Percentiles rank a stretch among this genome's conserved stretches.
Conservation (phyloP, 2,329 filamentous ascomycete genomes). For the Truncatella angustata region DNA sequence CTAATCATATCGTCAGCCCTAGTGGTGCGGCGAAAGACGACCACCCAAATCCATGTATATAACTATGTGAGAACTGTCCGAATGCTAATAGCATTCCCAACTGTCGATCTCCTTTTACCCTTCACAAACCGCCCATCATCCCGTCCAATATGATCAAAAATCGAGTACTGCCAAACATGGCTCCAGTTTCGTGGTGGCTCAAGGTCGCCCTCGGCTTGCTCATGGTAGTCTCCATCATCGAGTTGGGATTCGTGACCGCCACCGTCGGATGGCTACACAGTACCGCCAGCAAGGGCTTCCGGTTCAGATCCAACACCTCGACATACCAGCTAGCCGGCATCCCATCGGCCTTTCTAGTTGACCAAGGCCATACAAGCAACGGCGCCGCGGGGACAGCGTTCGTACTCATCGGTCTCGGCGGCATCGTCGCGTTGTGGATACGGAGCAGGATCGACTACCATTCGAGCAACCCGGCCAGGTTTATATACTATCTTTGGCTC, state of each 20-base stretch:
- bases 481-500: conserved; percentile 34
- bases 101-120: no score
- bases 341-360: conserved; percentile 31
- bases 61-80: no score
- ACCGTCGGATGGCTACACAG: conserved; percentile 37
- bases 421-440: conserved; percentile 28
- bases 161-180: no score
- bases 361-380: conserved; percentile 41
- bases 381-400: conserved; percentile 37
- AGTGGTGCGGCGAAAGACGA: no score
- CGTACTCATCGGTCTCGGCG: conserved; percentile 31
- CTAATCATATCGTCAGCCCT: no score
- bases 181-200: conserved; percentile 13
- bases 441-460: conserved; percentile 21
- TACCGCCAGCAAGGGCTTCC: conserved; percentile 25
- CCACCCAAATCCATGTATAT: no score
- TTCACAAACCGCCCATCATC: no score
- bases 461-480: conserved; percentile 7
- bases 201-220: conserved; percentile 29
- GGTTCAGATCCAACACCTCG: conserved; percentile 19
- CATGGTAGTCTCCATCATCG: conserved; percentile 34
- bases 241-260: conserved; percentile 36
- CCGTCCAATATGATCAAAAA: no score
- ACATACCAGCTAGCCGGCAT: conserved; percentile 26
- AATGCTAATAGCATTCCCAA: no score